Evolutionary conservation across 2,329 filamentous ascomycete genomes (phyloP).

Genomic region (Hyphodiscus sp.): DNA sequence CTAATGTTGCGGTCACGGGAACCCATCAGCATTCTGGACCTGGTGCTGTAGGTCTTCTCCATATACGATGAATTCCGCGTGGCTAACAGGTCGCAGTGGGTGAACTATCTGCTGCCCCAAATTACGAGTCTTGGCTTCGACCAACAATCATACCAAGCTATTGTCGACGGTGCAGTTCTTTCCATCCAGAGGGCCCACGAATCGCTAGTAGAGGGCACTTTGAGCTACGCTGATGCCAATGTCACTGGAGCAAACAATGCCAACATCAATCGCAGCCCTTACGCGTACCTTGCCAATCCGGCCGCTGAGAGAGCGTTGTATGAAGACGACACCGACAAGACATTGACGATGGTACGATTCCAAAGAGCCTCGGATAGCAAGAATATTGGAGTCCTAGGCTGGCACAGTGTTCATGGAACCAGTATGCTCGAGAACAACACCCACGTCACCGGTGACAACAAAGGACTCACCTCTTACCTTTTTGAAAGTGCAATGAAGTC

Average conservation of each 20-base stretch:
- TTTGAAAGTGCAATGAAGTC: constrained; percentile 63
- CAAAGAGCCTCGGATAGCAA: constrained; percentile 65
- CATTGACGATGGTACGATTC: constrained; percentile 74
- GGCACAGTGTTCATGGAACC: constrained; percentile 75
- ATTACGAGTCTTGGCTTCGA: constrained; percentile 82
- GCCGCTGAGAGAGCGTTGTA: constrained; percentile 67
- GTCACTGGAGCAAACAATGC: constrained; percentile 51
- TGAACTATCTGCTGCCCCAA: constrained; percentile 89
- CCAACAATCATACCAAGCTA: constrained; percentile 80
- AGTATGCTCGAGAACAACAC: constrained; percentile 90
- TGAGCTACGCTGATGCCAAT: constrained; percentile 63
- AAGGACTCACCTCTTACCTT: constrained; percentile 80
- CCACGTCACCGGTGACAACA: constrained; percentile 81
- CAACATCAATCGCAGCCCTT: constrained; percentile 84
- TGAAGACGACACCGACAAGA: constrained; percentile 56
- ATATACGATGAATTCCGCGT: neutral
- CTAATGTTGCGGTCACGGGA: constrained; percentile 82
- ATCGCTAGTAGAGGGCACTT: constrained; percentile 54
- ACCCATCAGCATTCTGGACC: constrained; percentile 90
- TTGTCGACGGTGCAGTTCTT: constrained; percentile 76
- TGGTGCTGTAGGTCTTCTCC: constrained; percentile 45
- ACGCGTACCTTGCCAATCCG: constrained; percentile 81
- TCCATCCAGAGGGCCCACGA: constrained; percentile 79
- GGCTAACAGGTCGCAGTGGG: constrained; percentile 43
- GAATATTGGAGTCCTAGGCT: constrained; percentile 77